A percentile compares a stretch with the other conserved stretches of the same genome.
Evolutionary conservation across 495 filamentous ascomycete genomes (phyloP).

Genomic region (Penicillium antarcticum): DNA sequence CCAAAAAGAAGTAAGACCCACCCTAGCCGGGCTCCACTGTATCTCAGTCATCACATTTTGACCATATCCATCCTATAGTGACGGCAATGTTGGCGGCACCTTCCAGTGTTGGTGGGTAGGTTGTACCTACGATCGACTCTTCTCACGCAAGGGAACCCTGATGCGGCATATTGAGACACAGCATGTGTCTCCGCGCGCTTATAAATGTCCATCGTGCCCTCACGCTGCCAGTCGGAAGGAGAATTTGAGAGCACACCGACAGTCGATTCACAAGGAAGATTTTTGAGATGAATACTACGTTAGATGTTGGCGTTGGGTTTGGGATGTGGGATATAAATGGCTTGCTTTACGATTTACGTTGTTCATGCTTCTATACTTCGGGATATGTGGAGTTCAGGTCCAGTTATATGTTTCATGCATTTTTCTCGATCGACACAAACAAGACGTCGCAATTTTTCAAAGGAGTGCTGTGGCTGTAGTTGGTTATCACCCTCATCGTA

Average conservation of each 20-base stretch:
- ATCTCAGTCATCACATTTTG: not conserved
- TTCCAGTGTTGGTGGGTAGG: slow-evolving; percentile 3
- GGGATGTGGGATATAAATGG: no score
- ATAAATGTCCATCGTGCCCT: not conserved
- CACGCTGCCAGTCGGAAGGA: slow-evolving; percentile 1
- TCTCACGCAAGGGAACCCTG: slow-evolving; percentile 4
- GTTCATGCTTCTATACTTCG: no score
- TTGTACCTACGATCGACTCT: not conserved
- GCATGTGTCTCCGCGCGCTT: not conserved
- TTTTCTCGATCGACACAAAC: no score
- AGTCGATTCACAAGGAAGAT: not conserved
- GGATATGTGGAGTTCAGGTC: no score
- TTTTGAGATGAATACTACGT: not conserved
- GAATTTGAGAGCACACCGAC: slow-evolving; percentile 3
- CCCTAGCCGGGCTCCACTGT: no score
- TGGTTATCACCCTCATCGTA: no score
- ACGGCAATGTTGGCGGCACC: not conserved
- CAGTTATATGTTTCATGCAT: no score
- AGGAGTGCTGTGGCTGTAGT: no score
- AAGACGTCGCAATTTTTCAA: no score
- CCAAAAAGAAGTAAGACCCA: not conserved
- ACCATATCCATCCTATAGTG: not conserved
- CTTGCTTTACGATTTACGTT: no score
- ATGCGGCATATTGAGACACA: slow-evolving; percentile 4
- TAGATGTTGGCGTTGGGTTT: no score